Base-by-base conservation (phyloP, 352 stramenopile genomes). In the Pythium dissotocum region DNA sequence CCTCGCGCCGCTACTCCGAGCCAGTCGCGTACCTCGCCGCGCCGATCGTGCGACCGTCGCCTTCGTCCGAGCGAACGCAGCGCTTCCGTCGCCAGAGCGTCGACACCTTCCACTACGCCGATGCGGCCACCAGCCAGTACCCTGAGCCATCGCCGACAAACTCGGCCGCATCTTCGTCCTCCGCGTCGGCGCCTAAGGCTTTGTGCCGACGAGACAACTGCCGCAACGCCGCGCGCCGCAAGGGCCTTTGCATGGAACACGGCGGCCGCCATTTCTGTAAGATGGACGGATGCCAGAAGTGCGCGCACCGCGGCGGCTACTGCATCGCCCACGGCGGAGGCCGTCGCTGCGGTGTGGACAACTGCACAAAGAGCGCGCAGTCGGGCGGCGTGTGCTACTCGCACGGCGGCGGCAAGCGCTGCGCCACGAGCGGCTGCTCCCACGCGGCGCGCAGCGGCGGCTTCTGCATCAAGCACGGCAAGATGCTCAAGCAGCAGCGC, bases 231-330 rank as follows among this genome's bases (percentile, higher is more conserved):
- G 85, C 85, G 42, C 78, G 86, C 63, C 84, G 85, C 57, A 93
- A 93, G 69, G 87, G 89, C 0, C 80, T 97, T 0, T 97, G 89
- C 70, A 94, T 93, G 83, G 85, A 93, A 58, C 89, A 97, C 70
- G 89, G 89, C 38, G 89, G 89, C 2, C 82, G 89, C 30, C 85
- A 94, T 71, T 89, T 93, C 30, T 97, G 89, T 75, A 93, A 93
- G 67, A 89, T 93, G 76, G 74, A 85, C 9, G 87, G 85, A 48
- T 95, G 87, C 67, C 69, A 86, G 49, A 95, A 95, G 73, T 94
- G 85, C 51, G 87, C 85, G 4, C 87, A 94, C 72, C 85, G 85
- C 57, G 85, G 87, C 28, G 85, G 85, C 10, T 89, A 91, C 65
- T 94, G 87, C 69, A 91, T 94, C 67, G 88, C 84, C 8, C 87